Base-by-base conservation (phyloP, 768 basidiomycete species). In the Termitomyces titanicus region DNA sequence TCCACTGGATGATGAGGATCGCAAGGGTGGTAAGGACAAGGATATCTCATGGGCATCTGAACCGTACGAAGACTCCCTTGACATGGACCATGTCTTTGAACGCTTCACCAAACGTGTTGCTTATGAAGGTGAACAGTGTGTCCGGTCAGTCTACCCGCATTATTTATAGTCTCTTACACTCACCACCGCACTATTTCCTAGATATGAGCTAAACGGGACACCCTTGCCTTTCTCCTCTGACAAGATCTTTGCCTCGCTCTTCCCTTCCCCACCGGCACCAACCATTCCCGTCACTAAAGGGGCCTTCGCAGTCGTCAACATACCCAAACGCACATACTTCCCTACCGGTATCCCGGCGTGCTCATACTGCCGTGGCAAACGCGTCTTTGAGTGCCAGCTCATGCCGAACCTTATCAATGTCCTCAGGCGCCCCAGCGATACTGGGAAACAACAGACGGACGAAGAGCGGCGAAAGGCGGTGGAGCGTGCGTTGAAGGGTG, bases 341-440 rank as follows among this genome's bases (percentile, higher is more conserved):
- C 71, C 83, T 4, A 63, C 75, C 0, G 68, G 76, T 8, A 72
- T 94, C 29, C 83, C 88, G 0, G 57, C 69, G 0, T 98, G 96
- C 66, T 76, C 84, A 2, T 64, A 71, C 13, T 98, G 96, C 72
- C 72, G 75, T 35, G 76, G 81, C 3, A 73, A 72, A 42, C 81
- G 93, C 15, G 80, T 87, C 20, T 98, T 97, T 68, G 96, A 98
- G 68, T 89, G 89, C 63, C 96, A 98, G 68, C 76, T 98, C 51
- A 96, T 95, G 85, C 96, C 96, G 2, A 92, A 94, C 66, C 73
- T 98, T 50, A 94, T 98, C 68, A 90, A 90, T 49, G 72, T 92
- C 13, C 74, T 97, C 13, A 74, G 77, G 48, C 65, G 67, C 31
- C 59, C 66, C 61, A 53, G 66, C 37, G 63, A 61, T 62, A 24